Evolutionary conservation across 1,139 yeast genomes (phyloP).

Genomic region (Diutina ranongensis): DNA sequence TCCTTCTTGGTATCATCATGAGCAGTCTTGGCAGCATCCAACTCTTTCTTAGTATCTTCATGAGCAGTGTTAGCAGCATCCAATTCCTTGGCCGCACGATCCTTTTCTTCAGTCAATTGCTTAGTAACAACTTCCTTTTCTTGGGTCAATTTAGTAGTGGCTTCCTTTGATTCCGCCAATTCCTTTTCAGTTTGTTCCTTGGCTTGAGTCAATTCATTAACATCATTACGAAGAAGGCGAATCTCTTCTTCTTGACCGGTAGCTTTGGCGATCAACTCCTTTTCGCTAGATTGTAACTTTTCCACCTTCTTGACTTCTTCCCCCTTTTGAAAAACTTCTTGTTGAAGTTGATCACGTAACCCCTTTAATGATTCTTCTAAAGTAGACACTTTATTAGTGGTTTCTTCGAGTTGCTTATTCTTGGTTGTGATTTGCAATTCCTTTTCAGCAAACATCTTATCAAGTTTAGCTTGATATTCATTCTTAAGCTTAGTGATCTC

Average conservation of each 20-base stretch:
- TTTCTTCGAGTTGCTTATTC: not conserved
- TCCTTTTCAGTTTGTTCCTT: slow-evolving; percentile 6
- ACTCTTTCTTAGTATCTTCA: not conserved
- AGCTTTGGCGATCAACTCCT: not conserved
- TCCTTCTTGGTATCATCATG: not conserved
- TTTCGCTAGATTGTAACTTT: not conserved
- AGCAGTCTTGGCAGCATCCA: not conserved
- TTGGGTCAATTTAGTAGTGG: not conserved
- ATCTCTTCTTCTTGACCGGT: not conserved
- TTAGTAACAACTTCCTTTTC: not conserved
- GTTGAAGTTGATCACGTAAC: slow-evolving; percentile 4
- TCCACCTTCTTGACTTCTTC: not conserved
- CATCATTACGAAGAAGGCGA: not conserved
- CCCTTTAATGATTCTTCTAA: not conserved
- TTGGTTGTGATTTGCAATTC: not conserved
- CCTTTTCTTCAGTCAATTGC: not conserved
- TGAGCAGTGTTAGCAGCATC: not conserved
- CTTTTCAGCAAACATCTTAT: slow-evolving; percentile 4
- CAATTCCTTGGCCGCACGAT: not conserved
- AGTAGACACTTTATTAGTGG: not conserved
- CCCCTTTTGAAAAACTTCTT: not conserved
- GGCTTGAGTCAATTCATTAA: slow-evolving; percentile 3
- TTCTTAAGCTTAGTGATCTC: not conserved
- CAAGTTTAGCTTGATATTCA: not conserved
- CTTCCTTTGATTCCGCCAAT: slow-evolving; percentile 5